phyloP scores from a whole-genome alignment of 352 stramenopile genomes.

The Blastocystis sp. region DNA sequence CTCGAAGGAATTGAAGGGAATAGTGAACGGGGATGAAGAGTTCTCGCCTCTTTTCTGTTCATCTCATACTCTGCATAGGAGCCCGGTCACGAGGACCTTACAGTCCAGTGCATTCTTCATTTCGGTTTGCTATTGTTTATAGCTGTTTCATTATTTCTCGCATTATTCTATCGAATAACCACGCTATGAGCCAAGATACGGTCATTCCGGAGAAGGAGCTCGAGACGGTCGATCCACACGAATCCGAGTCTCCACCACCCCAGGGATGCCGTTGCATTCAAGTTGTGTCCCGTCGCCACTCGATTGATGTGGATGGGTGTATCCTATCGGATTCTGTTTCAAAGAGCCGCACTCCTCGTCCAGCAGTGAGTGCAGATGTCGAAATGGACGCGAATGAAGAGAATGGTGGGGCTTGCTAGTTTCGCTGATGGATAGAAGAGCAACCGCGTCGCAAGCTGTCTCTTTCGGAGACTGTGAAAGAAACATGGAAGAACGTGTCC shows the following conservation, averaged over 20 bases:
- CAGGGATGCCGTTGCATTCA: neutral
- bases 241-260: neutral
- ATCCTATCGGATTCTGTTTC: constrained; percentile 3
- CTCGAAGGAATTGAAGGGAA: too few species aligned
- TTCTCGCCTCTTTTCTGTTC: too few species aligned
- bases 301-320: neutral
- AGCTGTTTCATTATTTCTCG: neutral
- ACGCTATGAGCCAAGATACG: neutral
- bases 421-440: too few species aligned
- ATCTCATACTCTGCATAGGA: too few species aligned
- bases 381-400: neutral
- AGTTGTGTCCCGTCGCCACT: neutral
- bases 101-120: neutral
- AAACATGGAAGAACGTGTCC: neutral
- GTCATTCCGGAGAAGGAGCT: neutral
- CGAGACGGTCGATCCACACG: neutral
- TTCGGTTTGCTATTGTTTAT: neutral
- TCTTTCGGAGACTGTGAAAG: neutral
- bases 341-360: neutral
- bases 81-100: too few species aligned
- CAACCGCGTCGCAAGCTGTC: neutral
- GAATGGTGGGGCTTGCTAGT: too few species aligned
- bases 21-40: too few species aligned
- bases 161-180: neutral
- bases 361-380: neutral